phyloP scores from a whole-genome alignment of 352 stramenopile species.

The Phytophthora meadii region DNA sequence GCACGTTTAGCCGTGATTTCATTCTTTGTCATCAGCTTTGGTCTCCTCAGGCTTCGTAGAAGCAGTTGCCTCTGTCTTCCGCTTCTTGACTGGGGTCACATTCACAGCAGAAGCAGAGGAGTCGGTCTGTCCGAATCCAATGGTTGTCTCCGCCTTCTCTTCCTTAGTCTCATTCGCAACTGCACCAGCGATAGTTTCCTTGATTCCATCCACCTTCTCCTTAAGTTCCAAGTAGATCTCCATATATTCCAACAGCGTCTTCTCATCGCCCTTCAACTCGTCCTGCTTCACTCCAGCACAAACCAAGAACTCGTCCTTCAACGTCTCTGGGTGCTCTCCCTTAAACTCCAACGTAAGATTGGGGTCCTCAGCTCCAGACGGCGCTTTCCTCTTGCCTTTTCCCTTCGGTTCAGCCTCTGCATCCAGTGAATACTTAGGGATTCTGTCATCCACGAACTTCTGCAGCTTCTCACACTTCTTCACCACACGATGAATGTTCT shows the following conservation, averaged over 20 bases:
- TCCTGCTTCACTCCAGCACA: conserved; percentile 44
- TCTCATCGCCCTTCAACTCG: conserved; percentile 39
- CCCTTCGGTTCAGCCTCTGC: conserved; percentile 43
- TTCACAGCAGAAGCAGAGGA: conserved; percentile 53
- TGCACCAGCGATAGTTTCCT: conserved; percentile 52
- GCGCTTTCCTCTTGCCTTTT: conserved; percentile 78
- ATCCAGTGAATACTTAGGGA: conserved; percentile 59
- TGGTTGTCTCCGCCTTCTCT: conserved; percentile 60
- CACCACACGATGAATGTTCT: conserved; percentile 78
- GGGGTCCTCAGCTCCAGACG: conserved; percentile 1
- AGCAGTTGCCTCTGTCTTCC: conserved; percentile 33
- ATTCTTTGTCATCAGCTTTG: conserved; percentile 18
- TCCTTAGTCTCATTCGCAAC: conserved; percentile 29
- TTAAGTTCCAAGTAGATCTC: conserved; percentile 89
- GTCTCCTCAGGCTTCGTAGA: conserved; percentile 10
- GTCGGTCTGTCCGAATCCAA: conserved; percentile 63
- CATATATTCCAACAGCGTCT: conserved; percentile 77
- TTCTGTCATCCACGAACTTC: conserved; percentile 55
- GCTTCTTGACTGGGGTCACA: conserved; percentile 77
- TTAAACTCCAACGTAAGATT: conserved; percentile 55
- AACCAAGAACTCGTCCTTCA: conserved; percentile 67
- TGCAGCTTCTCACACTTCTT: conserved; percentile 49
- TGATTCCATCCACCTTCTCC: conserved; percentile 85
- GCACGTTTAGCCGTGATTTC: conserved; percentile 10
- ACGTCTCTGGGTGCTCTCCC: conserved; percentile 51